These are phyloP conservation scores for Ascochyta rabiei DNA, from an alignment of 2,329 filamentous ascomycete species.

Conservation along the genomic window DNA sequence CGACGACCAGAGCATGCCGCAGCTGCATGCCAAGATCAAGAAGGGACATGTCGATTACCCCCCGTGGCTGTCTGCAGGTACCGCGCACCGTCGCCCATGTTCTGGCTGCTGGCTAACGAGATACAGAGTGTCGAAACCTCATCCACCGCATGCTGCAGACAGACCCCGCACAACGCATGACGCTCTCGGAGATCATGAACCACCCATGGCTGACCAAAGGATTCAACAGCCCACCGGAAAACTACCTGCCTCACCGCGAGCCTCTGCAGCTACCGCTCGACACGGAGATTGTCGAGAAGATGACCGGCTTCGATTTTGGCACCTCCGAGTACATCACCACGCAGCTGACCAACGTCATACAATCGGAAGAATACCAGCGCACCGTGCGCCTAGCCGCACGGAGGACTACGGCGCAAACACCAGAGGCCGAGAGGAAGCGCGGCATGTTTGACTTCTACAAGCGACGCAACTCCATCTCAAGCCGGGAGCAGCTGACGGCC, in stretches of 20 bases:
- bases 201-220: constrained; percentile 97
- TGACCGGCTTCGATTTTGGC: constrained; percentile 98
- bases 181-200: constrained; percentile 87
- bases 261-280: constrained; percentile 87
- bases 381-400: constrained; percentile 74
- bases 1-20: constrained; percentile 98
- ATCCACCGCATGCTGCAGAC: constrained; percentile 96
- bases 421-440: constrained; percentile 76
- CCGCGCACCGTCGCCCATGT: constrained; percentile 39
- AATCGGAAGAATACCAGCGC: constrained; percentile 91
- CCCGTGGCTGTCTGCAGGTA: constrained; percentile 87
- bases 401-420: constrained; percentile 64
- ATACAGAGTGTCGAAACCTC: constrained; percentile 85
- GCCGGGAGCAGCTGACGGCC: constrained; percentile 81
- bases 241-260: constrained; percentile 82
- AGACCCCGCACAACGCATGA: constrained; percentile 85
- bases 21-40: constrained; percentile 98
- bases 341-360: constrained; percentile 83
- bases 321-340: constrained; percentile 79
- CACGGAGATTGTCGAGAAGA: constrained; percentile 80
- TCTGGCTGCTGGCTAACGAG: constrained; percentile 9
- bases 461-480: constrained; percentile 84
- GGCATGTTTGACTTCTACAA: constrained; percentile 98
- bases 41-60: constrained; percentile 96
- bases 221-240: constrained; percentile 84